Conservation (phyloP, 2,329 filamentous ascomycete genomes). For the Colletotrichum gigasporum region DNA sequence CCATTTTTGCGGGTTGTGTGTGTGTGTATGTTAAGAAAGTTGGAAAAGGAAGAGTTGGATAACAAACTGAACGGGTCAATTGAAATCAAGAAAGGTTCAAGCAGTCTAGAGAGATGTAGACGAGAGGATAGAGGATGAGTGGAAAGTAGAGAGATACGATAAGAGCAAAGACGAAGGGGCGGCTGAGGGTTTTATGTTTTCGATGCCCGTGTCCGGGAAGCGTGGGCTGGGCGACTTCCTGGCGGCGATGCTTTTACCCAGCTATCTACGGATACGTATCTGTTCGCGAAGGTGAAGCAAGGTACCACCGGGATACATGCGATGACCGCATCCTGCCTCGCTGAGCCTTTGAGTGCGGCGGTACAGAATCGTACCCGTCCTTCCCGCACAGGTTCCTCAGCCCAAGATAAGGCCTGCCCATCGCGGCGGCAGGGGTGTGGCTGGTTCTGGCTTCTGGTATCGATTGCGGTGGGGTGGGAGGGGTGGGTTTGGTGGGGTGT, state of each 20-base stretch:
- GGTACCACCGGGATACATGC: constrained; percentile 28
- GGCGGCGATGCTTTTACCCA: constrained; percentile 24
- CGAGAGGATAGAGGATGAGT: constrained; percentile 3
- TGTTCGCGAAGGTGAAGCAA: background rate
- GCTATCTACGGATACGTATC: background rate
- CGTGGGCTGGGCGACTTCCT: constrained; percentile 11
- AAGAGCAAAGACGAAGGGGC: constrained; percentile 19
- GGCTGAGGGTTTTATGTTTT: constrained; percentile 37
- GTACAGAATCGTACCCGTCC: constrained; percentile 25
- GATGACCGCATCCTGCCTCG: background rate
- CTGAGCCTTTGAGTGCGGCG: background rate
- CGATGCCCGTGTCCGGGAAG: background rate
- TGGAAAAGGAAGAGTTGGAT: constrained; percentile 2
- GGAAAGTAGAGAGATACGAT: constrained; percentile 1
- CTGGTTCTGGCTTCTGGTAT: constrained; percentile 24
- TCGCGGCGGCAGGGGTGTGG: constrained; percentile 26
- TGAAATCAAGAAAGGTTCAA: constrained; percentile 6
- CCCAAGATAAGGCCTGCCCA: constrained; percentile 31
- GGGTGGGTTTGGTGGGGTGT: constrained; percentile 29
- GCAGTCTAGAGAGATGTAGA: background rate
- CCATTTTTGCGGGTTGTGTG: constrained; percentile 35
- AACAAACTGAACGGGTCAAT: constrained; percentile 9
- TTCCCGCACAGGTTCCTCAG: constrained; percentile 19
- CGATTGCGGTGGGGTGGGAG: constrained; percentile 26
- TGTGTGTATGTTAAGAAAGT: constrained; percentile 3